These are phyloP conservation scores for Collybiopsis luxurians DNA, from an alignment of 768 basidiomycete genomes.

Conservation along the genomic window DNA sequence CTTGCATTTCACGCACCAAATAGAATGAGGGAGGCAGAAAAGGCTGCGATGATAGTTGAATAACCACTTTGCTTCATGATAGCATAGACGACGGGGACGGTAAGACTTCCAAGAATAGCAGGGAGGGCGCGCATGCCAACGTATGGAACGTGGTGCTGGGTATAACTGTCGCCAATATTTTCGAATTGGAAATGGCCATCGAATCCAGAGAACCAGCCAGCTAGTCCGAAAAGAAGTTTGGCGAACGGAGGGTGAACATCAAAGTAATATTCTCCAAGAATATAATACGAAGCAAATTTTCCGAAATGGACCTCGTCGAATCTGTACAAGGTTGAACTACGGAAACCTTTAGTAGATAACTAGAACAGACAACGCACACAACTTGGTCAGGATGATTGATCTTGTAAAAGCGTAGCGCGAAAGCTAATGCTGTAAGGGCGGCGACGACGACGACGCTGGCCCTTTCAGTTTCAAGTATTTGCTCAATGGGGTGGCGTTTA, in stretches of 20 bases:
- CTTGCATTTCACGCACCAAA: constrained; percentile 64
- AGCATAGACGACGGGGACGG: constrained; percentile 86
- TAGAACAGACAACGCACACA: constrained; percentile 56
- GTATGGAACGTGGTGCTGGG: constrained; percentile 83
- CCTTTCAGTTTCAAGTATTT: constrained; percentile 56
- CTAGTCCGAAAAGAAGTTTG: constrained; percentile 90
- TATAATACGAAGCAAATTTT: constrained; percentile 95
- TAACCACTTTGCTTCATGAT: constrained; percentile 99
- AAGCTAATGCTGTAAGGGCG: constrained; percentile 69
- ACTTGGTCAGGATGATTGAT: constrained; percentile 94
- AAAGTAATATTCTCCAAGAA: constrained; percentile 94
- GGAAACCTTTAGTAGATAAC: neutral
- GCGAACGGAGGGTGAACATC: constrained; percentile 98
- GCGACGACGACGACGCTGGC: constrained; percentile 64
- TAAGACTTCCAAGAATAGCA: constrained; percentile 87
- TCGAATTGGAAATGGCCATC: constrained; percentile 94
- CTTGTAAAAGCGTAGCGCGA: constrained; percentile 88
- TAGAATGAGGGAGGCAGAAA: constrained; percentile 81
- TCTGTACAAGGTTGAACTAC: constrained; percentile 33
- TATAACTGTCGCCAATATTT: constrained; percentile 93
- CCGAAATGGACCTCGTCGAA: constrained; percentile 99
- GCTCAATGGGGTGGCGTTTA: constrained; percentile 59
- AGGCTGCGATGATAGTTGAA: constrained; percentile 85
- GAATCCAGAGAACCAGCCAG: constrained; percentile 96
- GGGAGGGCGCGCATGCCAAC: constrained; percentile 92